Conservation (phyloP, 2,329 filamentous ascomycete genomes). For the Diaporthe sp. region DNA sequence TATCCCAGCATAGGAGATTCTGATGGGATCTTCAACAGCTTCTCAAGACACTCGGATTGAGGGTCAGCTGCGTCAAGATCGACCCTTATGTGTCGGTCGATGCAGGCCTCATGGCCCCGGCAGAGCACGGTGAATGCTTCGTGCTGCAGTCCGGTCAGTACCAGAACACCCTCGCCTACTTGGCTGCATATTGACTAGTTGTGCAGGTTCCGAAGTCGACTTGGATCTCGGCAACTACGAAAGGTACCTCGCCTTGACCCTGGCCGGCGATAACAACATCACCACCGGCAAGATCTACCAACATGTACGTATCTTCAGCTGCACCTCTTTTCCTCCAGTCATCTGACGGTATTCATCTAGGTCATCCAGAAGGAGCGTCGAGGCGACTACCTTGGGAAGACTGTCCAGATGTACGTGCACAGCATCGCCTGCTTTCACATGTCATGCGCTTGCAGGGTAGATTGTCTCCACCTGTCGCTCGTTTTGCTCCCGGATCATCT, state of each 20-base stretch:
- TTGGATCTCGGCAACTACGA: slow-evolving; percentile 71
- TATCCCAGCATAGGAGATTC: slow-evolving; percentile 7
- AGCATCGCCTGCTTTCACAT: background rate
- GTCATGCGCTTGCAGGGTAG: background rate
- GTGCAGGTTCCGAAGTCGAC: slow-evolving; percentile 54
- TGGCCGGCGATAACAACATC: slow-evolving; percentile 93
- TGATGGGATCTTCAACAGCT: slow-evolving; percentile 56
- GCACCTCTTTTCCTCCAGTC: background rate
- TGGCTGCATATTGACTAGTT: slow-evolving; percentile 18
- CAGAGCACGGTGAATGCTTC: slow-evolving; percentile 85
- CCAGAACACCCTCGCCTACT: background rate
- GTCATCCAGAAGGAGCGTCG: slow-evolving; percentile 68
- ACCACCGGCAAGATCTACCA: slow-evolving; percentile 98
- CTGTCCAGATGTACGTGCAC: slow-evolving; percentile 77
- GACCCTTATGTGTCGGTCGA: slow-evolving; percentile 62
- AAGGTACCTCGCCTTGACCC: slow-evolving; percentile 81
- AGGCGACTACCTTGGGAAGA: slow-evolving; percentile 87
- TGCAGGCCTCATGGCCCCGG: slow-evolving; percentile 52
- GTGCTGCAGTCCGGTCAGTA: slow-evolving; percentile 70
- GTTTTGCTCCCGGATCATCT: background rate
- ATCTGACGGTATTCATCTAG: slow-evolving; percentile 38
- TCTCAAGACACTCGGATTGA: slow-evolving; percentile 84
- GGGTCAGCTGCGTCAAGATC: slow-evolving; percentile 71
- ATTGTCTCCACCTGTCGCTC: background rate
- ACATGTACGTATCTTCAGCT: slow-evolving; percentile 77